Evolutionary conservation across 164 flowering plant species (phyloP), one percentile per base, ranked within the genome.

Genomic region (Sedum album): DNA sequence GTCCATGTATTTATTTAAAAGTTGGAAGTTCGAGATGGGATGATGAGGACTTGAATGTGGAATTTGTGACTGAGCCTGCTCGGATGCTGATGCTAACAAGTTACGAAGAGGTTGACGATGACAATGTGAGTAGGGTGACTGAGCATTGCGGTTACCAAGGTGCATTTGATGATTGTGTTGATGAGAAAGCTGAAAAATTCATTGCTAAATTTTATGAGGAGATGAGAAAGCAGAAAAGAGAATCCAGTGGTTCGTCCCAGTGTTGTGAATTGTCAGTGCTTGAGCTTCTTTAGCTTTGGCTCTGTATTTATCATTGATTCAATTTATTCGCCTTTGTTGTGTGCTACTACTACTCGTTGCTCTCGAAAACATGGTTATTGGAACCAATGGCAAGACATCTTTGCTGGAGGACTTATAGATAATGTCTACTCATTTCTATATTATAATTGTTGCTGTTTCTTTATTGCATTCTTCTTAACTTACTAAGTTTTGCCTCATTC

Each of bases 161-260:
- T 11, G 79, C 74, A 26, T 83, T 75, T 1, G 78, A 71, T 17
- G 87, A 82, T 44, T 88, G 85, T 0, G 80, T 88, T 66, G 90
- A 88, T 76, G 70, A 70, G 74, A 82, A 79, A 67, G 96, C 96
- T 8, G 89, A 88, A 86, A 78, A 53, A 73, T 88, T 88, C 74
- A 90, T 88, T 46, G 71, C 74, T 49, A 84, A 76, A 67, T 86
- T 90, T 66, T 90, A 86, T 60, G 76, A 74, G 53, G 82, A 85
- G 36, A 86, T 85, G 74, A 84, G 82, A 74, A 62, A 80, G 74
- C 83, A 87, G 76, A 80, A 79, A 66, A 77, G 76, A 46, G 79
- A 81, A 67, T 71, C 80, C 44, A 15, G 57, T 49, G 17, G 15
- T 41, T 64, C n/a, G 4, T 63, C 28, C 26, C 25, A 64, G 6